A percentile compares a stretch with the other conserved stretches of the same genome.
Conservation (phyloP, 2,329 filamentous ascomycete species). For the Xylariaceae sp. region DNA sequence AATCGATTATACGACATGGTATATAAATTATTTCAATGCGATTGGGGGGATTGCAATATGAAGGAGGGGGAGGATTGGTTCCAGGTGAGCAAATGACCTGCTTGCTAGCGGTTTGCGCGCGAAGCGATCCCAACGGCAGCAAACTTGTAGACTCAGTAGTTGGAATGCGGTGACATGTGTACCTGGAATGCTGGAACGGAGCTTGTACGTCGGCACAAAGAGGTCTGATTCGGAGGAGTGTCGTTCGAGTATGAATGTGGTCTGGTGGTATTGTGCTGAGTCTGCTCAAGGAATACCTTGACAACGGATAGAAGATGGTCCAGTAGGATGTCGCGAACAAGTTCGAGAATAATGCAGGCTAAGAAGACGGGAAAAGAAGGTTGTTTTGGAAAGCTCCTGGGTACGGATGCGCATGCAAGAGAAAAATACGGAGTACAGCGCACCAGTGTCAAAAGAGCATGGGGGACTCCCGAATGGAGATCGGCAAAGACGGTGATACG, state of each 20-base stretch:
- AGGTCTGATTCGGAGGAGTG: conserved; percentile 16
- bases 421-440: conserved; percentile 3
- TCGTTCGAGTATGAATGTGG: background rate
- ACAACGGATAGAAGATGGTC: conserved; percentile 6
- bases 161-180: conserved; percentile 19
- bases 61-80: conserved; percentile 21
- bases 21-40: conserved; percentile 24
- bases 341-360: conserved; percentile 8
- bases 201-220: conserved; percentile 6
- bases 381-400: conserved; percentile 7
- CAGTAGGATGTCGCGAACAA: conserved; percentile 13
- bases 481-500: conserved; percentile 13
- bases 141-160: conserved; percentile 4
- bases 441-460: background rate
- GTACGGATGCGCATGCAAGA: too few species aligned
- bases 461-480: background rate
- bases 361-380: background rate
- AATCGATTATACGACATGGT: conserved; percentile 75
- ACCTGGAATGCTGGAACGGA: conserved; percentile 10
- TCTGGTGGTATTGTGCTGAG: conserved; percentile 6
- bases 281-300: conserved; percentile 2
- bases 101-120: conserved; percentile 16
- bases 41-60: conserved; percentile 18
- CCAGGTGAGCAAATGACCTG: conserved; percentile 19
- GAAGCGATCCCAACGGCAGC: conserved; percentile 17